These are phyloP conservation scores for Funneliformis mosseae DNA, from an alignment of 192 early-diverging fungal genomes.

Conservation along the genomic window DNA sequence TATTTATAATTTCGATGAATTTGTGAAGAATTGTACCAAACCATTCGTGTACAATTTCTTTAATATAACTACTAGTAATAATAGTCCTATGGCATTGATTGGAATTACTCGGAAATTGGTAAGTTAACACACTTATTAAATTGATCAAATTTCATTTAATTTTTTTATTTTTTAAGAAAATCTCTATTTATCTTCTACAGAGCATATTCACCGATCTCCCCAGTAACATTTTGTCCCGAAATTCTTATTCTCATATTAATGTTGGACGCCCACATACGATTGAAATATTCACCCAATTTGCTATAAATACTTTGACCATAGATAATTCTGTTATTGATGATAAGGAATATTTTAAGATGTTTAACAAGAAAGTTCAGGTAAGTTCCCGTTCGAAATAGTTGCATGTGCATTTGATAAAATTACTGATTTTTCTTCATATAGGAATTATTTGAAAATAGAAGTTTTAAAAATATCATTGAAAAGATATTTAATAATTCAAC, in stretches of 20 bases:
- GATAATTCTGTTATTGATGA: constrained; percentile 21
- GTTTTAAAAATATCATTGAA: constrained; percentile 1
- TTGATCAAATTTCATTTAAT: background rate
- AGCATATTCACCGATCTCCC: constrained; percentile 86
- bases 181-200: constrained; percentile 37
- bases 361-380: constrained; percentile 55
- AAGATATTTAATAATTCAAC: constrained; percentile 15
- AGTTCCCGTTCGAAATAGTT: constrained; percentile 15
- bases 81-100: constrained; percentile 84
- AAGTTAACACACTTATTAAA: constrained; percentile 13
- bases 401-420: background rate
- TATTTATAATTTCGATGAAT: constrained; percentile 92
- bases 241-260: constrained; percentile 84
- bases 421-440: background rate
- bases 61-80: constrained; percentile 83
- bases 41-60: constrained; percentile 92
- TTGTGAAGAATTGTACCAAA: constrained; percentile 92
- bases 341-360: constrained; percentile 40
- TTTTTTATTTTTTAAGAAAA: background rate
- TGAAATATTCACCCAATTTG: constrained; percentile 61
- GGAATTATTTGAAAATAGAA: constrained; percentile 1
- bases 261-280: constrained; percentile 60
- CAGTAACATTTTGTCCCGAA: constrained; percentile 93
- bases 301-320: constrained; percentile 51
- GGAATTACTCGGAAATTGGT: constrained; percentile 79